These are phyloP conservation scores for Limnomonas spitsbergensis DNA, from an alignment of 139 green algal species.

Conservation along the genomic window DNA sequence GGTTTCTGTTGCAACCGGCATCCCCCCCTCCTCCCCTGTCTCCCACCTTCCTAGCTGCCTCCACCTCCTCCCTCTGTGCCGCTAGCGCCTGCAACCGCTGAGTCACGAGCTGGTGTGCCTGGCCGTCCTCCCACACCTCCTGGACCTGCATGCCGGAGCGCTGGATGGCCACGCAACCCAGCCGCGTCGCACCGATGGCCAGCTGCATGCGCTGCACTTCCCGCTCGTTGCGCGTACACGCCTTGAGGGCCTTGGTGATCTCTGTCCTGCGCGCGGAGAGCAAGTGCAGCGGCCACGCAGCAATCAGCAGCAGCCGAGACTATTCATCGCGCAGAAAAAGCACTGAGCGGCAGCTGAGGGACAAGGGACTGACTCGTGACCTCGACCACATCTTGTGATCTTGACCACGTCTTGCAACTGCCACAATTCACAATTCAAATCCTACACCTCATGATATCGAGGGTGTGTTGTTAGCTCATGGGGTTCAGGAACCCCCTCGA, in stretches of 20 bases:
- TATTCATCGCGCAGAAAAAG: too few species aligned
- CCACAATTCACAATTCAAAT: too few species aligned
- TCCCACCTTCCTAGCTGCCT: constrained; percentile 66
- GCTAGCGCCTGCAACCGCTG: constrained; percentile 36
- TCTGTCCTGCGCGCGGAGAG: not conserved
- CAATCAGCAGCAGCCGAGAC: too few species aligned
- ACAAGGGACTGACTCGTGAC: too few species aligned
- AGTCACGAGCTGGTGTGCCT: constrained; percentile 61
- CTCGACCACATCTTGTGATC: too few species aligned
- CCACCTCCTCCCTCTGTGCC: constrained; percentile 55
- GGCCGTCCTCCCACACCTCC: constrained; percentile 81
- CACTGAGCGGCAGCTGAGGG: too few species aligned
- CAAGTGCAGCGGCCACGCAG: too few species aligned
- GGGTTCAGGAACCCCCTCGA: too few species aligned
- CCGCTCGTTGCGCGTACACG: not conserved
- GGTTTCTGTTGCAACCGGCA: not conserved
- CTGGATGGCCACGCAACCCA: constrained; percentile 39
- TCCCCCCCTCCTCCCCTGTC: not conserved
- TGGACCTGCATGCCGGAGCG: constrained; percentile 35
- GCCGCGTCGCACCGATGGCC: constrained; percentile 20
- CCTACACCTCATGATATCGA: too few species aligned
- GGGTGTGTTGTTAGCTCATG: too few species aligned
- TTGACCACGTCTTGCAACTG: too few species aligned
- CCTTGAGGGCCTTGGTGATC: not conserved
- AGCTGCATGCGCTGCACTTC: constrained; percentile 28